Evolutionary conservation across 768 basidiomycete genomes (phyloP).

Genomic region (Hortiboletus flavorubellus): DNA sequence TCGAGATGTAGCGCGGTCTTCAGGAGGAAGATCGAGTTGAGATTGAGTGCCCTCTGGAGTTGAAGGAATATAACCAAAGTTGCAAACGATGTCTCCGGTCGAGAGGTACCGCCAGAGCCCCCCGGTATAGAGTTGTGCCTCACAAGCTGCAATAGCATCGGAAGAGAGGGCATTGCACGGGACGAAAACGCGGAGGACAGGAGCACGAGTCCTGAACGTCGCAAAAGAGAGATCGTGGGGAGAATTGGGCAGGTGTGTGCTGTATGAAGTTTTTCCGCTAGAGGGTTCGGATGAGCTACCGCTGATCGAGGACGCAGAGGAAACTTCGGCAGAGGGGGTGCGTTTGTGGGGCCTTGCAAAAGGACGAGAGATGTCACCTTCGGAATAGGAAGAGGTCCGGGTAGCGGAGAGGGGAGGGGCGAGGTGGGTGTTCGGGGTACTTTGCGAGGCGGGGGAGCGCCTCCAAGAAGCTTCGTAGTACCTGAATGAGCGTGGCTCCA

Average conservation of each 20-base stretch:
- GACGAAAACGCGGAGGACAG: slow-evolving; percentile 70
- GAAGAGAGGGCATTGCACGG: slow-evolving; percentile 57
- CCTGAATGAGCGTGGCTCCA: slow-evolving; percentile 44
- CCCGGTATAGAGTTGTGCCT: slow-evolving; percentile 62
- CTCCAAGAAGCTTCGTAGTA: slow-evolving; percentile 52
- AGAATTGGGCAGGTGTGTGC: slow-evolving; percentile 25
- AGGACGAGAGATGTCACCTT: slow-evolving; percentile 37
- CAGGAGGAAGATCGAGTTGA: slow-evolving; percentile 18
- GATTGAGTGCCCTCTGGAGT: slow-evolving; percentile 27
- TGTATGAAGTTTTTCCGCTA: slow-evolving; percentile 12
- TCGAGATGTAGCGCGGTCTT: slow-evolving; percentile 18
- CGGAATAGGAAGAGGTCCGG: slow-evolving; percentile 31
- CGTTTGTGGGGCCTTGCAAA: slow-evolving; percentile 38
- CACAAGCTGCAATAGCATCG: slow-evolving; percentile 51
- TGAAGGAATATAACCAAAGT: slow-evolving; percentile 72
- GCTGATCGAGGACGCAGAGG: slow-evolving; percentile 40
- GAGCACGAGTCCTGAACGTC: slow-evolving; percentile 61
- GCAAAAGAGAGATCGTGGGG: slow-evolving; percentile 65
- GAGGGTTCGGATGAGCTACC: slow-evolving; percentile 24
- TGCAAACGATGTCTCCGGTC: slow-evolving; percentile 74
- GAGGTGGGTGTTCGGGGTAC: background rate
- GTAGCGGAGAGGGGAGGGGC: slow-evolving; percentile 9
- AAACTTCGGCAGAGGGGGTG: slow-evolving; percentile 42
- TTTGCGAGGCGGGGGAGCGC: slow-evolving; percentile 23
- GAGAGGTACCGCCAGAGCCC: slow-evolving; percentile 77